Evolutionary conservation across 2,329 filamentous ascomycete genomes (phyloP), one percentile per base, ranked within the genome.

Genomic region (Paecilomyces variotii): DNA sequence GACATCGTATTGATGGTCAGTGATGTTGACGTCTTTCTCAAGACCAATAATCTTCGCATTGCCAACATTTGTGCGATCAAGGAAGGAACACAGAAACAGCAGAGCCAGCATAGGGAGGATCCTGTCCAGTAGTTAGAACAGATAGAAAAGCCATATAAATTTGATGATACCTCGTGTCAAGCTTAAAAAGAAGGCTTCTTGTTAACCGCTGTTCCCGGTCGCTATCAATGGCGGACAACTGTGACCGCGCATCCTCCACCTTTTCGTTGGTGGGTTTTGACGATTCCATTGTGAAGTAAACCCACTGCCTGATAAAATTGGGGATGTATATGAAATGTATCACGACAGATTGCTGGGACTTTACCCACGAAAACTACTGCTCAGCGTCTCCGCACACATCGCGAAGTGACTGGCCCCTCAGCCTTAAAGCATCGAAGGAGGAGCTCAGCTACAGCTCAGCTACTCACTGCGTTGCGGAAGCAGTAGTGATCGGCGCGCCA

Each of bases 1-100:
- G 50, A 83, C 80, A 54, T 85, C 82, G 69, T 88, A 89, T 66
- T 89, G 83, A 57, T 79, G 73, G 59, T 86, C 82, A 4, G 74
- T 81, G 62, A 90, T 83, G 52, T 74, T 68, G 1, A 87, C 69
- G 64, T 86, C 82, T 0, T 74, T 63, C 63, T 87, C 82, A 12
- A 90, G 77, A 0, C 83, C 82, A 56, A 87, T 79, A 7, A 89
- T 84, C 61, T 84, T 84, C 26, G 86, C 87, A 66, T 89, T 89
- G 39, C 87, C 87, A 39, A 89, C 84, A 67, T 89, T 90, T n/a
- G 86, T 88, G 50, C 87, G 80, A 70, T 89, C 87, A 57, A 84
- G 76, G 62, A 83, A 83, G 0, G 85, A 87, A 72, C 84, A 87
- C 9, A 88, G 76, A 63, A 87, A 87, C 1, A 89, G 74, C 0